These are phyloP conservation scores for Pichia sp. DNA, from an alignment of 1,139 yeast species.

Conservation along the genomic window DNA sequence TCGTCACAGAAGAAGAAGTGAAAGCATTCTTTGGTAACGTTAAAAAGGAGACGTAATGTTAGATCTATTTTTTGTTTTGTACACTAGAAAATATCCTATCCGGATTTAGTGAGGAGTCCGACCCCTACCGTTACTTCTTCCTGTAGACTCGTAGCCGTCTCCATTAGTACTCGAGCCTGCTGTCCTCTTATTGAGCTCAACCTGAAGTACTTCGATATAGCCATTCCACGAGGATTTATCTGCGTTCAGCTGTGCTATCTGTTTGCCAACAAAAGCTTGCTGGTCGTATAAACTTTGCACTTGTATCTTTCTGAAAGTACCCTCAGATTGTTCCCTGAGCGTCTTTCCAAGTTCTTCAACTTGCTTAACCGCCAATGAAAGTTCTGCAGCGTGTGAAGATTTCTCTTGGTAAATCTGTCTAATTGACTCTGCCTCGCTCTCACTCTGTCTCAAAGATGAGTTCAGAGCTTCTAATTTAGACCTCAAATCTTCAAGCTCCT, in stretches of 20 bases:
- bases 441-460: constrained; percentile 27
- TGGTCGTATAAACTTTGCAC: constrained; percentile 22
- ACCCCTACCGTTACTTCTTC: no score
- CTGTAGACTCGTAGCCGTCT: no score
- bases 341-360: constrained; percentile 27
- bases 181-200: constrained; percentile 5
- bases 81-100: no score
- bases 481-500: constrained; percentile 28
- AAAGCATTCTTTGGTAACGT: constrained; percentile 46
- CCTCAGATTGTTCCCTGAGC: constrained; percentile 34
- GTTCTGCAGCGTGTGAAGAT: constrained; percentile 51
- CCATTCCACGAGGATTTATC: constrained; percentile 7
- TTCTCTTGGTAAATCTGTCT: constrained; percentile 45
- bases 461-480: constrained; percentile 30
- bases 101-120: no score
- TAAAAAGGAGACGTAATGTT: no score
- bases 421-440: constrained; percentile 33
- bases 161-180: no score
- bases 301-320: constrained; percentile 39
- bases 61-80: no score
- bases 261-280: constrained; percentile 1
- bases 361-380: constrained; percentile 31
- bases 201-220: constrained; percentile 3
- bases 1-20: constrained; percentile 81
- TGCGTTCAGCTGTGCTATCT: constrained; percentile 2